Conservation (phyloP, 2,329 filamentous ascomycete species). For the Rutstroemia sp. region DNA sequence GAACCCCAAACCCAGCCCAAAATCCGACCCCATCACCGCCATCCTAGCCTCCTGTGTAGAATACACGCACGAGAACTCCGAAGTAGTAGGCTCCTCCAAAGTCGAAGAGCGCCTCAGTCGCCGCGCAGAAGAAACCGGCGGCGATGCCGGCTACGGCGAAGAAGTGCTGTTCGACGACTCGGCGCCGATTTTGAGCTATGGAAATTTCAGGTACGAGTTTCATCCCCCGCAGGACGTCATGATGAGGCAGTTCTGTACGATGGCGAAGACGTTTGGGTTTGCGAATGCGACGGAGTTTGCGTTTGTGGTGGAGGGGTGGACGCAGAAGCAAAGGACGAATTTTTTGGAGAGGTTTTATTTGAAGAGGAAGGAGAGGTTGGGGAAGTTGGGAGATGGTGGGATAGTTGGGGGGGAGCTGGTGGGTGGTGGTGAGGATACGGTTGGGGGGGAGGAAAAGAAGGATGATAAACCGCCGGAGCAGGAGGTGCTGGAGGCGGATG, state of each 20-base stretch:
- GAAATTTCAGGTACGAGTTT: conserved; percentile 26
- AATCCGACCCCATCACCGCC: conserved; percentile 72
- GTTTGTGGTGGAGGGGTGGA: conserved; percentile 83
- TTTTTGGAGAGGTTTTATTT: conserved; percentile 77
- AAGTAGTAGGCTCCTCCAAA: conserved; percentile 87
- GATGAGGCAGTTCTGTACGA: conserved; percentile 80
- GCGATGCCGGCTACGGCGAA: conserved; percentile 40
- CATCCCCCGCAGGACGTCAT: conserved; percentile 66
- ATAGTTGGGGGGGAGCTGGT: not conserved
- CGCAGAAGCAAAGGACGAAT: conserved; percentile 69
- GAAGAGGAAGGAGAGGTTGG: conserved; percentile 37
- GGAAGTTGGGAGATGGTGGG: conserved; percentile 1
- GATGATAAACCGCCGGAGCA: not conserved
- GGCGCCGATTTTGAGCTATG: conserved; percentile 15
- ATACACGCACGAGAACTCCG: conserved; percentile 94
- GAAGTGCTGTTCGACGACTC: conserved; percentile 49
- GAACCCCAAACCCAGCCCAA: conserved; percentile 34
- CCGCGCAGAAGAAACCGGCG: conserved; percentile 44
- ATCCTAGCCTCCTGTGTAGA: conserved; percentile 85
- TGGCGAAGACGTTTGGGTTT: conserved; percentile 76
- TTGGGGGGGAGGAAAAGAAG: too few relatives aligned
- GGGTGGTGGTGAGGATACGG: too few relatives aligned
- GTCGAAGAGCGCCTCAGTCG: conserved; percentile 81
- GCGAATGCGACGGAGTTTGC: conserved; percentile 75
- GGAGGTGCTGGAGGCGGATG: not conserved